Conservation (phyloP, 768 basidiomycete genomes). For the Psilocybe cubensis region DNA sequence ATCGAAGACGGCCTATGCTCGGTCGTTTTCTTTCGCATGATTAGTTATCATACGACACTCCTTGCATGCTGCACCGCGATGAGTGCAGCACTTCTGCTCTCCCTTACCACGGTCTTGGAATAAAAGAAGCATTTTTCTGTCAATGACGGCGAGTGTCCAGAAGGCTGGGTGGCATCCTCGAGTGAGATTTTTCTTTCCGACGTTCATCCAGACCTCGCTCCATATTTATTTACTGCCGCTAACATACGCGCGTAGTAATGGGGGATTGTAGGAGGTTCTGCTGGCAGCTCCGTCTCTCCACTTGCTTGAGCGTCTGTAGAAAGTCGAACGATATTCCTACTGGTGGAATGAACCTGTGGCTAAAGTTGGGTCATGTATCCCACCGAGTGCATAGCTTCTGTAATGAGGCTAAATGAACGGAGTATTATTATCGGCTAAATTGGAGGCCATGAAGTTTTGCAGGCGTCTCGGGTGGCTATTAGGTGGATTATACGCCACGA, state of each 20-base stretch:
- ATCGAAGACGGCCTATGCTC: background rate
- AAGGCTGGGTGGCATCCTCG: background rate
- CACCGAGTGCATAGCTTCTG: background rate
- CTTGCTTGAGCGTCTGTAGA: no score
- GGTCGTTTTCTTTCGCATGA: background rate
- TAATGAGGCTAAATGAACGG: background rate
- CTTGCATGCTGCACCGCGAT: background rate
- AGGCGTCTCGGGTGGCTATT: background rate
- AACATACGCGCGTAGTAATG: no score
- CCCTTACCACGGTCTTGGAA: background rate
- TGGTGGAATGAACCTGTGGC: background rate
- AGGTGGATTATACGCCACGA: background rate
- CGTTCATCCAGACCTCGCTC: background rate
- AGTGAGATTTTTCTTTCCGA: background rate
- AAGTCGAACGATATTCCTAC: no score
- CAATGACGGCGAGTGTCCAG: background rate
- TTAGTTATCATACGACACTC: background rate
- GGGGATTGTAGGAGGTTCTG: background rate
- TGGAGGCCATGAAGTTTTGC: background rate
- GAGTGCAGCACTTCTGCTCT: background rate
- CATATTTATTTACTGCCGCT: background rate
- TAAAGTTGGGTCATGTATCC: background rate
- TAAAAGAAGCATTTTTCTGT: background rate
- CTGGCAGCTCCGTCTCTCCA: background rate
- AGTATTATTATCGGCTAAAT: background rate